phyloP scores from a whole-genome alignment of 108 stramenopile species.

The Skeletonema menzelii region DNA sequence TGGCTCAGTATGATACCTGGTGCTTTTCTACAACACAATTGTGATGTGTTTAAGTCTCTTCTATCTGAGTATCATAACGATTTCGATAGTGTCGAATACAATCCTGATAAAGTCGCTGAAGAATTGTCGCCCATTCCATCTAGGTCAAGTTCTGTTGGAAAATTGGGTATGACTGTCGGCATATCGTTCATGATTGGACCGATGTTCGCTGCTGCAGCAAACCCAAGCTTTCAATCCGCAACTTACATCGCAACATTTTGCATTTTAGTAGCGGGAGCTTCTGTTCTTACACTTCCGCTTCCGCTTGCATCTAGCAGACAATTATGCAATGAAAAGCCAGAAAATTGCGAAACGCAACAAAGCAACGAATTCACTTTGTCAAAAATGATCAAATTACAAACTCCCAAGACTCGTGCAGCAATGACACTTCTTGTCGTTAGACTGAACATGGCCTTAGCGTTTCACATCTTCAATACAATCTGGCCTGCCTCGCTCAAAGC shows the following conservation, averaged over 20 bases:
- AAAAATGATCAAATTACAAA: conserved; percentile 22
- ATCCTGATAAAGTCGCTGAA: background rate
- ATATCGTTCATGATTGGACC: conserved; percentile 86
- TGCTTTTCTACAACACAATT: conserved; percentile 80
- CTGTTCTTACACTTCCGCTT: conserved; percentile 39
- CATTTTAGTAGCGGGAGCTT: conserved; percentile 42
- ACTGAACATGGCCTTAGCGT: conserved; percentile 72
- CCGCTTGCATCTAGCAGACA: conserved; percentile 30
- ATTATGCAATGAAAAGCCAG: background rate
- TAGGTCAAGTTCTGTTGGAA: conserved; percentile 68
- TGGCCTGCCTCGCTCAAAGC: conserved; percentile 75
- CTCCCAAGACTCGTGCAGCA: conserved; percentile 66
- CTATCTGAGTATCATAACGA: conserved; percentile 69
- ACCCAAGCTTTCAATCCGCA: conserved; percentile 57
- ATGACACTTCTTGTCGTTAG: conserved; percentile 58
- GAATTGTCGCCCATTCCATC: background rate
- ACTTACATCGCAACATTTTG: conserved; percentile 46
- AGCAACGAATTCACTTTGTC: conserved; percentile 26
- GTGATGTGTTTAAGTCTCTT: conserved; percentile 74
- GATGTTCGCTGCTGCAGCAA: conserved; percentile 48
- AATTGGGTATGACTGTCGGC: conserved; percentile 83
- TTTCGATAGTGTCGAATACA: conserved; percentile 30
- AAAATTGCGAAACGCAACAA: background rate
- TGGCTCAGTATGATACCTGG: conserved; percentile 78
- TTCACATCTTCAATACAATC: conserved; percentile 84